A percentile compares a stretch with the other conserved stretches of the same genome.
Evolutionary conservation across 305 asterid genomes (phyloP).

Genomic region (Fraxinus albicans): DNA sequence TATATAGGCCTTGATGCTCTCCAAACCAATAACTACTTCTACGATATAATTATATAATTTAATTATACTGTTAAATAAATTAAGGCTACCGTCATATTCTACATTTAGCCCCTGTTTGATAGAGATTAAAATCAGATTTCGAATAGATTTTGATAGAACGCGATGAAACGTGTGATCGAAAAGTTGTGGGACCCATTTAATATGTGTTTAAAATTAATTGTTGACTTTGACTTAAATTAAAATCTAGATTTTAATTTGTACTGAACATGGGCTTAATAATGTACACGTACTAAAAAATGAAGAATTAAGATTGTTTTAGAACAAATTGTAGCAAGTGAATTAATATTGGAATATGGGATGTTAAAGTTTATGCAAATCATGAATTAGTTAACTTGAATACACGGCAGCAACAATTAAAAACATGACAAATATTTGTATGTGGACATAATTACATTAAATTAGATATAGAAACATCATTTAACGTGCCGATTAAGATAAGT

Average conservation of each 20-base stretch:
- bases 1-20: neutral
- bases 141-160: too few species aligned
- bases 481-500: neutral
- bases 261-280: neutral
- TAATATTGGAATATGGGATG: neutral
- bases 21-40: neutral
- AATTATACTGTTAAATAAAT: neutral
- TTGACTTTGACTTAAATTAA: too few species aligned
- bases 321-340: neutral
- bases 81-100: neutral
- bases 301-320: neutral
- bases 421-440: neutral
- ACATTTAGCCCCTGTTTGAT: neutral
- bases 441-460: neutral
- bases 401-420: neutral
- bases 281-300: neutral
- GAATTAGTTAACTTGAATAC: neutral
- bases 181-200: too few species aligned
- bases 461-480: neutral
- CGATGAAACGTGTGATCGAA: too few species aligned
- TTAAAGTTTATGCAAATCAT: neutral
- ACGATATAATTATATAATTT: neutral
- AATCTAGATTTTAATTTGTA: too few species aligned
- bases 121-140: too few species aligned
- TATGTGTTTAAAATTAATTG: too few species aligned